These are phyloP conservation scores for Cercospora beticola DNA, from an alignment of 2,329 filamentous ascomycete genomes.

Conservation along the genomic window DNA sequence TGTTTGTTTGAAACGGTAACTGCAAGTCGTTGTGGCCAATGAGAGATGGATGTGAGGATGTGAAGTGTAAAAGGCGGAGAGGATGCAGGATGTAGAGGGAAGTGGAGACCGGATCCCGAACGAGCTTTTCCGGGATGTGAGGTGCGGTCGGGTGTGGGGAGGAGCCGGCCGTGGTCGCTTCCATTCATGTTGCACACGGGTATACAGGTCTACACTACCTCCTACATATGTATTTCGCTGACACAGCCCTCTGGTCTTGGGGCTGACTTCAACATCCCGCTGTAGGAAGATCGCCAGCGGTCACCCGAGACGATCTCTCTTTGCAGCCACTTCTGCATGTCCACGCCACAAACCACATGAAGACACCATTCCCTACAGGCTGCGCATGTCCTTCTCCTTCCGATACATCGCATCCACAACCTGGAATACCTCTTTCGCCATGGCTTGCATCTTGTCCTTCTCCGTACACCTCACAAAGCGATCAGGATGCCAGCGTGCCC, in stretches of 20 bases:
- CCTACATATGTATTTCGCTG: background rate
- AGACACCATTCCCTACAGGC: background rate
- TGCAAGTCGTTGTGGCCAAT: background rate
- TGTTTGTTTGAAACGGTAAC: background rate
- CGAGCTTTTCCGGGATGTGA: background rate
- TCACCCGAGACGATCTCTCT: background rate
- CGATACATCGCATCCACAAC: slow-evolving; percentile 16
- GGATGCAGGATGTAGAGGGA: background rate
- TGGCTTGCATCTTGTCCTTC: slow-evolving; percentile 11
- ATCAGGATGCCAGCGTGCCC: slow-evolving; percentile 14
- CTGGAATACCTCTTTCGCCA: slow-evolving; percentile 23
- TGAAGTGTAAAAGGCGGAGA: background rate
- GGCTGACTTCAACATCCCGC: background rate
- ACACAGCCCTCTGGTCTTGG: background rate
- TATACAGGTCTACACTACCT: background rate
- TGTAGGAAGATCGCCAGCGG: background rate
- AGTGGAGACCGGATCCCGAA: background rate
- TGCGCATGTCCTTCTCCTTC: slow-evolving; percentile 1
- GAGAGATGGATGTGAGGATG: background rate
- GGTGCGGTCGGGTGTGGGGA: background rate
- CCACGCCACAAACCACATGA: background rate
- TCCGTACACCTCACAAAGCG: slow-evolving; percentile 9
- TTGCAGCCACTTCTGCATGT: background rate
- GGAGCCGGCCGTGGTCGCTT: background rate
- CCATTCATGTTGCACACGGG: background rate